A percentile compares a stretch with the other conserved stretches of the same genome.
These are phyloP conservation scores for Sphaerostilbella broomeana DNA, from an alignment of 2,329 filamentous ascomycete genomes.

Conservation along the genomic window DNA sequence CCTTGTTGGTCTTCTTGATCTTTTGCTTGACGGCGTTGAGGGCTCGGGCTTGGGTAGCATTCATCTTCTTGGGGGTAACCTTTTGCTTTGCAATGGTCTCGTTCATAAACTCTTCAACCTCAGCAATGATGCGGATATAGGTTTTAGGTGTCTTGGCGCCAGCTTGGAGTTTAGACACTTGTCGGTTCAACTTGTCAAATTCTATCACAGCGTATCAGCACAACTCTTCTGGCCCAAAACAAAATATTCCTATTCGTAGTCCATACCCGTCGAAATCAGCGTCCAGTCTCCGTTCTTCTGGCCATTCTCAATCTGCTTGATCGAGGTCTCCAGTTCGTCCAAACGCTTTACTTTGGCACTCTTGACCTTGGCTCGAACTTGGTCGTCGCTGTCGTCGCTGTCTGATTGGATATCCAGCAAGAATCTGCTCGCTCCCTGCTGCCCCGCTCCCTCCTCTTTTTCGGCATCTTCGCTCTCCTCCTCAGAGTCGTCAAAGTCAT, in stretches of 20 bases:
- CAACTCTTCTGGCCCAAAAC: background rate
- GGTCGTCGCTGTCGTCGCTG: slow-evolving; percentile 81
- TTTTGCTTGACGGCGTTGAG: slow-evolving; percentile 97
- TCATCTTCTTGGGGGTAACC: slow-evolving; percentile 97
- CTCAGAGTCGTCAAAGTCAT: slow-evolving; percentile 38
- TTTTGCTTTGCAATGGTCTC: slow-evolving; percentile 95
- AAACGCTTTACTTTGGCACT: slow-evolving; percentile 96
- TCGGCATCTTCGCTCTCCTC: slow-evolving; percentile 49
- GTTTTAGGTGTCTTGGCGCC: slow-evolving; percentile 77
- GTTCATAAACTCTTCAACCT: slow-evolving; percentile 90
- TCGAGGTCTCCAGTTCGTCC: slow-evolving; percentile 85
- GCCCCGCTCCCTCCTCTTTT: slow-evolving; percentile 59
- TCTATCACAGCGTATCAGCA: slow-evolving; percentile 45
- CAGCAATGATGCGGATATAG: slow-evolving; percentile 88
- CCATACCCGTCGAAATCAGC: slow-evolving; percentile 77
- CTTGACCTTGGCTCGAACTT: slow-evolving; percentile 80
- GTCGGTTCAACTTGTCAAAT: slow-evolving; percentile 89
- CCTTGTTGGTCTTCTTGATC: slow-evolving; percentile 98
- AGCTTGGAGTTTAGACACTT: slow-evolving; percentile 71
- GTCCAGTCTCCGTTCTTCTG: slow-evolving; percentile 98
- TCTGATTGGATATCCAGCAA: slow-evolving; percentile 68
- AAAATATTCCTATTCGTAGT: background rate
- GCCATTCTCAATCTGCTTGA: slow-evolving; percentile 90
- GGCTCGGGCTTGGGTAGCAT: slow-evolving; percentile 86
- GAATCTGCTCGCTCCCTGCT: slow-evolving; percentile 73